Base-by-base conservation (phyloP, 1,284 basidiomycete species). In the Grifola frondosa region DNA sequence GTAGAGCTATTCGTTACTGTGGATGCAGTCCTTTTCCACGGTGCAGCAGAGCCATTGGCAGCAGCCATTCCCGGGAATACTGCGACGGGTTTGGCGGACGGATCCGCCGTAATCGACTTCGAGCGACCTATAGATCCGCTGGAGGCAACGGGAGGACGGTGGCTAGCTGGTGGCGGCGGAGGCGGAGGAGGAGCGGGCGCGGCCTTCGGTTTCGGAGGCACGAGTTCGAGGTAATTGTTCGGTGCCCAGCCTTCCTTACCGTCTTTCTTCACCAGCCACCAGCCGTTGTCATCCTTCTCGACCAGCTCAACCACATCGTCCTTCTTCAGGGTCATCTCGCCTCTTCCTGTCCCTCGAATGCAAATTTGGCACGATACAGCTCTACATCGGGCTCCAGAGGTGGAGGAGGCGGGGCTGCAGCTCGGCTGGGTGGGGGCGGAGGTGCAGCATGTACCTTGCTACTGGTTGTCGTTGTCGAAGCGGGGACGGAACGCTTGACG, bases 231-330 rank as follows among this genome's bases (percentile, higher is more conserved):
- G 61, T 97, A 97, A 65, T 97, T 97, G 52, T 87, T 86, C 2
- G 96, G 96, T 13, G 94, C 90, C 95, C 95, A 99, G 12, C 93
- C 96, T 64, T 98, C 93, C 17, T 72, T 67, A 1, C 78, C 80
- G 43, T 77, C 78, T 69, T 91, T 95, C 74, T 88, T 91, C 38
- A 98, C 87, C 31, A 98, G 75, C 94, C 96, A 98, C 96, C 96
- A 99, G 53, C 88, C 93, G 58, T 94, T 93, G 48, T 91, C 81
- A 53, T 97, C 93, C 70, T 97, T 94, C 70, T 97, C 87, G 40
- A 95, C 74, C 11, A 99, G 75, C 65, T 98, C 94, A 2, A 98
- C 89, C 3, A 91, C 49, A 48, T 98, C 96, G 58, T 93, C 96
- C 66, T 97, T 97, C 54, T 77, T 78, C 36, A 99, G 68, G 7